These are phyloP conservation scores for Ilex aquifolium DNA, from an alignment of 257 asterid species.

Conservation along the genomic window DNA sequence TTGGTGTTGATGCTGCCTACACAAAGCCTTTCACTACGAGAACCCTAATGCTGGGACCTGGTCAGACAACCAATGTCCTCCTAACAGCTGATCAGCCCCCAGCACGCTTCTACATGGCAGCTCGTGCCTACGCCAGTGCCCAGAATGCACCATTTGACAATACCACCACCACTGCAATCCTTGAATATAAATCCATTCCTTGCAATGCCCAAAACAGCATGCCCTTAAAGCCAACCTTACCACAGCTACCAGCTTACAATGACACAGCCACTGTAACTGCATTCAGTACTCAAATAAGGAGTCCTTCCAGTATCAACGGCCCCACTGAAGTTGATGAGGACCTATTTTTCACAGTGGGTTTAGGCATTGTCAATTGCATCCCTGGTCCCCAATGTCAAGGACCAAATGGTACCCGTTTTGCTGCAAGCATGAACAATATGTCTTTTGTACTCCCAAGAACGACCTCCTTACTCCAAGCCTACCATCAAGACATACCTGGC, in stretches of 20 bases:
- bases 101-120: conserved; percentile 56
- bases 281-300: background rate
- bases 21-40: conserved; percentile 42
- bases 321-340: background rate
- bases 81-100: conserved; percentile 49
- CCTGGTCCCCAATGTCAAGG: conserved; percentile 1
- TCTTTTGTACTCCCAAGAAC: background rate
- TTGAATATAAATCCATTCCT: conserved; percentile 32
- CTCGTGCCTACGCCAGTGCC: conserved; percentile 44
- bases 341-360: background rate
- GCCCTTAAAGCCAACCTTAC: conserved; percentile 35
- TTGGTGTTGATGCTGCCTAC: conserved; percentile 57
- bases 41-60: conserved; percentile 56
- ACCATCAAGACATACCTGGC: conserved; percentile 20
- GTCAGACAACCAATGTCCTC: conserved; percentile 67
- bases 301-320: background rate
- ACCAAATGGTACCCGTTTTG: background rate
- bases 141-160: conserved; percentile 60
- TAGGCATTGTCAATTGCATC: background rate
- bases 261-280: conserved; percentile 5
- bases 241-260: conserved; percentile 33
- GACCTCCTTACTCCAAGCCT: conserved; percentile 1
- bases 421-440: conserved; percentile 1
- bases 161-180: conserved; percentile 58
- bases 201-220: conserved; percentile 2